Base-by-base conservation (phyloP, 176 grass and related monocot genomes). In the Alloteropsis semialata region DNA sequence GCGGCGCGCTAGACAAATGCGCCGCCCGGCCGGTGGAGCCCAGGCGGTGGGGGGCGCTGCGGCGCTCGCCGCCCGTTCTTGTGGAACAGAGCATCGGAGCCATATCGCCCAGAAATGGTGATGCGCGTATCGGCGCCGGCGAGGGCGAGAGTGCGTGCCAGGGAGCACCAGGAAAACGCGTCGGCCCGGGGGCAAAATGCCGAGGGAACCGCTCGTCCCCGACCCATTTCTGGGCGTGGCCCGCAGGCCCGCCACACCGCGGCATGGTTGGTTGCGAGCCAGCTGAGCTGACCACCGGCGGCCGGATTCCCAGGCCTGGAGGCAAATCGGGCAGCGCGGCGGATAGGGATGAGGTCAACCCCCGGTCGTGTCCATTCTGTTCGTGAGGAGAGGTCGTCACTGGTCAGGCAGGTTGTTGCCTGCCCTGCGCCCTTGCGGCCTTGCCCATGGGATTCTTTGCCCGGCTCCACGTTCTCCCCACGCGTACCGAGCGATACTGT, bases 21-120 rank as follows among this genome's bases (percentile, higher is more conserved):
- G 55, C 88, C 55, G 71, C 72, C 87, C 61, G 69, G 81, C 65
- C 27, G 72, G 78, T 82, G 88, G 82, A 73, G 67, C 27, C 53
- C 27, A 71, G 39, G 49, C n/a, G n/a, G n/a, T n/a, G n/a, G n/a
- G 15, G 37, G 27, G 37, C 2, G 34, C 6, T 17, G n/a, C n/a
- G n/a, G n/a, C n/a, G n/a, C n/a, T n/a, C n/a, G n/a, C n/a, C n/a
- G n/a, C n/a, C n/a, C n/a, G n/a, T n/a, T n/a, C n/a, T n/a, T n/a
- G n/a, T n/a, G n/a, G n/a, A n/a, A n/a, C n/a, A n/a, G n/a, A n/a
- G n/a, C n/a, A n/a, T n/a, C n/a, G n/a, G n/a, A n/a, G n/a, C n/a
- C n/a, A n/a, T n/a, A n/a, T n/a, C n/a, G n/a, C n/a, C n/a, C n/a
- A n/a, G n/a, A n/a, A n/a, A n/a, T n/a, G n/a, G n/a, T n/a, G n/a